phyloP scores from a whole-genome alignment of 331 rosid species.

The Rosa hybrid region DNA sequence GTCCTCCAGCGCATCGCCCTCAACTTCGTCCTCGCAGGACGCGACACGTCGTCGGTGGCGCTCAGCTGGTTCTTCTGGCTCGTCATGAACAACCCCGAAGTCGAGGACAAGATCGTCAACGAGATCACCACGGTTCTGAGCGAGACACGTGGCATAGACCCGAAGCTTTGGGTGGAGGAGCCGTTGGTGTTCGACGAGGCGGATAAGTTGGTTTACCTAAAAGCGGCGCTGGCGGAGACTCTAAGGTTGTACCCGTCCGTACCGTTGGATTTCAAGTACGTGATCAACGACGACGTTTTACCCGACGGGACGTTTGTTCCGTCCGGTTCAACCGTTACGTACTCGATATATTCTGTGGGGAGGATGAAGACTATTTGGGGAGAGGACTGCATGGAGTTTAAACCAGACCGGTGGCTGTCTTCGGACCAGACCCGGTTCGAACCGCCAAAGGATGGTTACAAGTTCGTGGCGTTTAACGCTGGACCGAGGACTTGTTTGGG shows the following conservation, averaged over 20 bases:
- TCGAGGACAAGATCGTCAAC: conserved; percentile 55
- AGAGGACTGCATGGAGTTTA: conserved; percentile 87
- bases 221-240: conserved; percentile 83
- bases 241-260: conserved; percentile 87
- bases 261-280: conserved; percentile 81
- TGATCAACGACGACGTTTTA: conserved; percentile 61
- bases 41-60: conserved; percentile 95
- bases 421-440: conserved; percentile 66
- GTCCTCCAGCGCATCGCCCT: conserved; percentile 73
- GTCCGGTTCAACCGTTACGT: conserved; percentile 88
- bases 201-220: conserved; percentile 66
- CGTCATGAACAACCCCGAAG: conserved; percentile 60
- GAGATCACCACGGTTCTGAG: conserved; percentile 51
- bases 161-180: conserved; percentile 55
- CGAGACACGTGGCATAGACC: conserved; percentile 59
- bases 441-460: conserved; percentile 67
- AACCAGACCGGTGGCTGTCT: conserved; percentile 88
- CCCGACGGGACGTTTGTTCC: conserved; percentile 88
- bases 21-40: conserved; percentile 92
- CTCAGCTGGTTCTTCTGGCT: conserved; percentile 97
- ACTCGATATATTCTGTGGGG: conserved; percentile 84
- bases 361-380: conserved; percentile 95
- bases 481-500: conserved; percentile 98
- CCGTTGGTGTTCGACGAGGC: conserved; percentile 80
- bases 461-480: conserved; percentile 84